Evolutionary conservation across 441 rosid species (phyloP).

Genomic region (Arabidopsis lyrata): DNA sequence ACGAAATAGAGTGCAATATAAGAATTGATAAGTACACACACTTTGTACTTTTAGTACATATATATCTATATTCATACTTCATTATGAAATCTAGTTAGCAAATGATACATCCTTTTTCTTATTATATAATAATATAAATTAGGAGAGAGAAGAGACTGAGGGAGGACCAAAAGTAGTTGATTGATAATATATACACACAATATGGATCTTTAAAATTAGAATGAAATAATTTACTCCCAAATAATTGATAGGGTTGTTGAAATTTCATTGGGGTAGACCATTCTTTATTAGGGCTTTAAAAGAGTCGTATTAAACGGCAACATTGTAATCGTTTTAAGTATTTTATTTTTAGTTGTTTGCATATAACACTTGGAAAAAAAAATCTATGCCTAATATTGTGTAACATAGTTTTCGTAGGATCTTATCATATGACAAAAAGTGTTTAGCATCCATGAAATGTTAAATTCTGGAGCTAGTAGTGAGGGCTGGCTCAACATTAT

Average conservation of each 20-base stretch:
- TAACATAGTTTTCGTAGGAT: slow-evolving; percentile 11
- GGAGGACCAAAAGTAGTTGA: slow-evolving; percentile 44
- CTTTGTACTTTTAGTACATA: slow-evolving; percentile 38
- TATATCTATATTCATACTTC: slow-evolving; percentile 26
- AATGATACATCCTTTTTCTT: slow-evolving; percentile 2
- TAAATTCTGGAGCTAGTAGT: background rate
- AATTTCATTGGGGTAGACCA: slow-evolving; percentile 23
- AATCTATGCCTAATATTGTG: background rate
- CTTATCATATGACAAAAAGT: background rate
- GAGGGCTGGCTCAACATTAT: no score
- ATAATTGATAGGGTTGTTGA: slow-evolving; percentile 24
- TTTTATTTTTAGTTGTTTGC: slow-evolving; percentile 1
- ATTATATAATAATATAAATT: background rate
- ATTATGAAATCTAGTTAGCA: slow-evolving; percentile 12
- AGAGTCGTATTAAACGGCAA: slow-evolving; percentile 1
- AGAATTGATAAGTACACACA: slow-evolving; percentile 29
- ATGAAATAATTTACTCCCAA: slow-evolving; percentile 18
- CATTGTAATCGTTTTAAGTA: background rate
- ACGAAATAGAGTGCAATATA: slow-evolving; percentile 20
- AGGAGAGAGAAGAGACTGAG: slow-evolving; percentile 25
- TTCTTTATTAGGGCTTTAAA: slow-evolving; percentile 6
- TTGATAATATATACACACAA: slow-evolving; percentile 17
- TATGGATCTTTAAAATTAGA: slow-evolving; percentile 3
- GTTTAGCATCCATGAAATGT: background rate
- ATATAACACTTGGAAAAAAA: no score